Percentiles rank a stretch among this genome's conserved stretches.
Evolutionary conservation across 805 yeast genomes (phyloP).

Genomic region (Sugiyamaella boreocaroliniensis): DNA sequence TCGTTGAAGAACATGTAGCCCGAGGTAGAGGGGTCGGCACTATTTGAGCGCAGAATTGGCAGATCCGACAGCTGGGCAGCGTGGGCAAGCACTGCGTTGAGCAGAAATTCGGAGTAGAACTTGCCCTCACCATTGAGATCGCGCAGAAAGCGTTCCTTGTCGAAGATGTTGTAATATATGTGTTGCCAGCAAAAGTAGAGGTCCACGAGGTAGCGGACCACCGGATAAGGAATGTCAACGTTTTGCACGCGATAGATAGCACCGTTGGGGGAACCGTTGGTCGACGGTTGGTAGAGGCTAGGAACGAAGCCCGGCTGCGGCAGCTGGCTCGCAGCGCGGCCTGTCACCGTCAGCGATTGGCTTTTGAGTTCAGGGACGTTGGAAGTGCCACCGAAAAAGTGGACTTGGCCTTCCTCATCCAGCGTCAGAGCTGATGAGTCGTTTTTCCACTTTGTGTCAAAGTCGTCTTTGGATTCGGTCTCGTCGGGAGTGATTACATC

Average conservation of each 20-base stretch:
- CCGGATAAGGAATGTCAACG: conserved; percentile 9
- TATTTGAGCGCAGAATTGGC: conserved; percentile 13
- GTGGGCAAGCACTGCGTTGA: conserved; percentile 17
- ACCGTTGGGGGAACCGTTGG: conserved; percentile 1
- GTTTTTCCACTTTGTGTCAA: conserved; percentile 9
- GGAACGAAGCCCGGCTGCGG: conserved; percentile 1
- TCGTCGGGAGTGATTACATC: not conserved
- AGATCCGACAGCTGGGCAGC: conserved; percentile 16
- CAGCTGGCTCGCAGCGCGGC: conserved; percentile 1
- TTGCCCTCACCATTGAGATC: conserved; percentile 15
- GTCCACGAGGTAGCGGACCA: conserved; percentile 14
- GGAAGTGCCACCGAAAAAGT: conserved; percentile 19
- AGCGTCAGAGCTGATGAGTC: conserved; percentile 7
- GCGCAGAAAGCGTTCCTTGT: conserved; percentile 15
- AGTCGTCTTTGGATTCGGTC: conserved; percentile 3
- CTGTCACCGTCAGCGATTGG: conserved; percentile 5
- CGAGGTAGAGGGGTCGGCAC: conserved; percentile 14
- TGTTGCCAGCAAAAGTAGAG: conserved; percentile 22
- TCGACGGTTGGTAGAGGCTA: conserved; percentile 1
- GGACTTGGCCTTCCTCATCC: conserved; percentile 18
- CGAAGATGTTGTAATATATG: conserved; percentile 15
- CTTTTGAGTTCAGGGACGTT: conserved; percentile 10
- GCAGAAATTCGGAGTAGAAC: conserved; percentile 16
- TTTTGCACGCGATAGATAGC: conserved; percentile 3
- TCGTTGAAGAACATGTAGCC: conserved; percentile 18